These are phyloP conservation scores for Chalciporus piperatus DNA, from an alignment of 768 basidiomycete genomes.

Conservation along the genomic window DNA sequence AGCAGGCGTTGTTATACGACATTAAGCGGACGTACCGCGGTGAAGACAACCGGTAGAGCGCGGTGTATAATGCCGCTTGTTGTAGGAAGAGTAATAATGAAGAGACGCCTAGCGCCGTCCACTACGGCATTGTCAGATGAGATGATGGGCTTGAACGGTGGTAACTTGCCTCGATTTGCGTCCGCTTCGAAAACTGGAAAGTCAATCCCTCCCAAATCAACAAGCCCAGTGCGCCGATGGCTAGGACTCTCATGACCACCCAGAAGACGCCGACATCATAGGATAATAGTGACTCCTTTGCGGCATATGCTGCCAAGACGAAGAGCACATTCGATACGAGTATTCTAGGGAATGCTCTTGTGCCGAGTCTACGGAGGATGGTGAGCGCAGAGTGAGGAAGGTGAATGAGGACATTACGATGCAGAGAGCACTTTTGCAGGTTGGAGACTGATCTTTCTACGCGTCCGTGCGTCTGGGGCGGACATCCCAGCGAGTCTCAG, in stretches of 20 bases:
- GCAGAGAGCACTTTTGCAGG: slow-evolving; percentile 52
- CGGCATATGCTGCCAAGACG: slow-evolving; percentile 57
- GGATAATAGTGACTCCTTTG: slow-evolving; percentile 65
- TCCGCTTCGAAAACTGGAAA: slow-evolving; percentile 51
- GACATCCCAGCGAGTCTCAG: slow-evolving; percentile 41
- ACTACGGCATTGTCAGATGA: slow-evolving; percentile 40
- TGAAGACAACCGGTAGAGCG: slow-evolving; percentile 65
- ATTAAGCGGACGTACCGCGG: slow-evolving; percentile 49
- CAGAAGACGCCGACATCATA: slow-evolving; percentile 72
- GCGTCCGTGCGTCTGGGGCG: slow-evolving; percentile 64
- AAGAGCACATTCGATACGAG: slow-evolving; percentile 61
- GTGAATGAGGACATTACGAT: slow-evolving; percentile 42
- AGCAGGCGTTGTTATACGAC: neutral
- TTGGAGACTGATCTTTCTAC: slow-evolving; percentile 61
- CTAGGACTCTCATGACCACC: slow-evolving; percentile 71
- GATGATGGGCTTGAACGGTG: slow-evolving; percentile 3
- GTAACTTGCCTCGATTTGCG: slow-evolving; percentile 55
- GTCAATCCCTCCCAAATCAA: slow-evolving; percentile 58
- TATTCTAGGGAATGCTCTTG: slow-evolving; percentile 51
- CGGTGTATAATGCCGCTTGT: slow-evolving; percentile 63
- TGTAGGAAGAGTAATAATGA: slow-evolving; percentile 68
- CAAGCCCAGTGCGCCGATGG: slow-evolving; percentile 65
- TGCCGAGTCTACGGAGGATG: slow-evolving; percentile 44
- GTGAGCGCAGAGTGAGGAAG: slow-evolving; percentile 5
- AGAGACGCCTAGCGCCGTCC: slow-evolving; percentile 66